These are phyloP conservation scores for Arctostaphylos glauca DNA, from an alignment of 148 eudicot species.

Conservation along the genomic window DNA sequence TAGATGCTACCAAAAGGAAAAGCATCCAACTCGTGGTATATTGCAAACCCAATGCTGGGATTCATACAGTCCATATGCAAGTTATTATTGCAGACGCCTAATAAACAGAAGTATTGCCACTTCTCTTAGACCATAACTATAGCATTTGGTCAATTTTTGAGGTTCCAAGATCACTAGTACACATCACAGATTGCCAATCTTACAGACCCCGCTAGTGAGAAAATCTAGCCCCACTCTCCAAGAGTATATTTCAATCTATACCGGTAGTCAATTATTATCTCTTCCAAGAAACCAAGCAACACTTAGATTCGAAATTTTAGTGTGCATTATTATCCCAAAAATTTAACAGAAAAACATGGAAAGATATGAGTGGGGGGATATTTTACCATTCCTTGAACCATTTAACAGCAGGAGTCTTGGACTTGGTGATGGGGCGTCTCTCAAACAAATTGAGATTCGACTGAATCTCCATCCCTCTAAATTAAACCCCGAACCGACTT, in stretches of 20 bases:
- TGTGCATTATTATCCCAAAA: neutral
- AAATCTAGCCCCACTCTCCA: neutral
- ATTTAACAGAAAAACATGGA: neutral
- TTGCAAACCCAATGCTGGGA: neutral
- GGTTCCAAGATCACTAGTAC: neutral
- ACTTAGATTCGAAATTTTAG: neutral
- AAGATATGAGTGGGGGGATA: neutral
- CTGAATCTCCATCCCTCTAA: constrained; percentile 47
- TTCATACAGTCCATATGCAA: neutral
- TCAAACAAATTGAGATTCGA: constrained; percentile 52
- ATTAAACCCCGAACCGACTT: neutral
- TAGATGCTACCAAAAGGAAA: neutral
- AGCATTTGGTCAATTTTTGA: neutral
- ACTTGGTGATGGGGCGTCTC: constrained; percentile 67
- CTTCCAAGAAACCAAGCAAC: neutral
- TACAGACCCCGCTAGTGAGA: neutral
- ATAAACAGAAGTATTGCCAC: neutral
- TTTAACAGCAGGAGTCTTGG: constrained; percentile 70
- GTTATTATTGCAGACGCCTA: neutral
- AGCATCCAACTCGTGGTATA: neutral
- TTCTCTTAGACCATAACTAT: neutral
- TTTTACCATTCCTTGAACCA: constrained; percentile 86
- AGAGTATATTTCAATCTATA: too few relatives aligned
- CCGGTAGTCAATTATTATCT: neutral
- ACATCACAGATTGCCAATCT: neutral